Evolutionary conservation across 352 stramenopile species (phyloP).

Genomic region (Globisporangium middletonii): DNA sequence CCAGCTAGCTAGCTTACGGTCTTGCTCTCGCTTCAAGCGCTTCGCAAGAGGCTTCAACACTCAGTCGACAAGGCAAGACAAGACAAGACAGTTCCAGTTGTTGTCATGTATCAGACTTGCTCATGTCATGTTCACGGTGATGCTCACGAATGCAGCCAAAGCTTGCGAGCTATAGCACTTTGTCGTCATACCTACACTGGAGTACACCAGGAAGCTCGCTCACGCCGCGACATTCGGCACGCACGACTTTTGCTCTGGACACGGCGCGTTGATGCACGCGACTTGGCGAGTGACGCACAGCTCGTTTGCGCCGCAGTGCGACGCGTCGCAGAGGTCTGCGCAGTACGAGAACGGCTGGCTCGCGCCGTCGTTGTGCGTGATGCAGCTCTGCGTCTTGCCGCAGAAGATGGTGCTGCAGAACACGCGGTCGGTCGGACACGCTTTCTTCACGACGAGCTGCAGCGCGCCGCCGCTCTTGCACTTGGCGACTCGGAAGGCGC

Average conservation of each 20-base stretch:
- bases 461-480: slow-evolving; percentile 15
- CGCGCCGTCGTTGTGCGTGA: slow-evolving; percentile 4
- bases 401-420: slow-evolving; percentile 4
- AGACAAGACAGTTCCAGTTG: too few relatives aligned
- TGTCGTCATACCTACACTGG: neutral
- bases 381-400: slow-evolving; percentile 1
- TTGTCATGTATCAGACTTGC: too few relatives aligned
- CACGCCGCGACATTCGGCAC: neutral
- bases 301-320: slow-evolving; percentile 5
- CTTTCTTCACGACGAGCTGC: slow-evolving; percentile 17
- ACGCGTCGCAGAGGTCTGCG: slow-evolving; percentile 7
- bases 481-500: slow-evolving; percentile 20
- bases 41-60: too few relatives aligned
- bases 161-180: neutral
- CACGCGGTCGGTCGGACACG: slow-evolving; percentile 10
- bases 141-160: neutral
- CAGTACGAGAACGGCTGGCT: slow-evolving; percentile 8
- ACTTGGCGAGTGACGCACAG: slow-evolving; percentile 10
- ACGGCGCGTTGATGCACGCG: slow-evolving; percentile 8
- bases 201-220: too few relatives aligned
- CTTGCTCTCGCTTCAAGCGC: too few relatives aligned
- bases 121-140: too few relatives aligned
- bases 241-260: slow-evolving; percentile 5
- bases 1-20: too few relatives aligned
- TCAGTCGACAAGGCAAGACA: too few relatives aligned